phyloP scores from a whole-genome alignment of 768 basidiomycete genomes.

The Tylopilus subfusipes region DNA sequence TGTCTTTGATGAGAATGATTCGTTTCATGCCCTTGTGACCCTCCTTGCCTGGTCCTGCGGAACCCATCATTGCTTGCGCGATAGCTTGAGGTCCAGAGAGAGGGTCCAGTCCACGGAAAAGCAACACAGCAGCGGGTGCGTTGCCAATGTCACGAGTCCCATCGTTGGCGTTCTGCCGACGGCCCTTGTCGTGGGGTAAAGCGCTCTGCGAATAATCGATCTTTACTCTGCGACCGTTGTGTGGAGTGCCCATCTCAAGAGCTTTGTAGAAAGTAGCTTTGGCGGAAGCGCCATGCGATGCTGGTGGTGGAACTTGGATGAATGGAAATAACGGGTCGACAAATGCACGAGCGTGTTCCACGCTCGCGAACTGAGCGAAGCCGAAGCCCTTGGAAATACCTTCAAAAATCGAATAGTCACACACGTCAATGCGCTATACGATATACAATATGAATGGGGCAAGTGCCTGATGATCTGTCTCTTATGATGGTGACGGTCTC shows the following conservation, averaged over 20 bases:
- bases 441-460: conserved; percentile 71
- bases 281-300: conserved; percentile 80
- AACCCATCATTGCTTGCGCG: conserved; percentile 74
- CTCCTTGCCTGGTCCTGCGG: conserved; percentile 72
- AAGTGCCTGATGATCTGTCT: conserved; percentile 95
- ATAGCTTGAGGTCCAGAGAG: conserved; percentile 87
- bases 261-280: conserved; percentile 70
- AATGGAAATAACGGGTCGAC: conserved; percentile 90
- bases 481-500: conserved; percentile 94
- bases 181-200: conserved; percentile 63
- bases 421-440: conserved; percentile 71
- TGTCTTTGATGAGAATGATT: conserved; percentile 87
- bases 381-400: conserved; percentile 95
- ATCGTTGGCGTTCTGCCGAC: conserved; percentile 75
- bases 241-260: conserved; percentile 64
- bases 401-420: conserved; percentile 66
- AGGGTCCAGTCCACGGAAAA: conserved; percentile 89
- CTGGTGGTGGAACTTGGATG: conserved; percentile 87
- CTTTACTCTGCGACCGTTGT: conserved; percentile 84
- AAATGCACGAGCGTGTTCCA: conserved; percentile 86
- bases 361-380: conserved; percentile 87
- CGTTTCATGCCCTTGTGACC: conserved; percentile 86
- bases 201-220: conserved; percentile 94
- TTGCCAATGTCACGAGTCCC: conserved; percentile 96
- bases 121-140: conserved; percentile 72